These are phyloP conservation scores for Eurotiales sp. DNA, from an alignment of 2,329 filamentous ascomycete species.

Conservation along the genomic window DNA sequence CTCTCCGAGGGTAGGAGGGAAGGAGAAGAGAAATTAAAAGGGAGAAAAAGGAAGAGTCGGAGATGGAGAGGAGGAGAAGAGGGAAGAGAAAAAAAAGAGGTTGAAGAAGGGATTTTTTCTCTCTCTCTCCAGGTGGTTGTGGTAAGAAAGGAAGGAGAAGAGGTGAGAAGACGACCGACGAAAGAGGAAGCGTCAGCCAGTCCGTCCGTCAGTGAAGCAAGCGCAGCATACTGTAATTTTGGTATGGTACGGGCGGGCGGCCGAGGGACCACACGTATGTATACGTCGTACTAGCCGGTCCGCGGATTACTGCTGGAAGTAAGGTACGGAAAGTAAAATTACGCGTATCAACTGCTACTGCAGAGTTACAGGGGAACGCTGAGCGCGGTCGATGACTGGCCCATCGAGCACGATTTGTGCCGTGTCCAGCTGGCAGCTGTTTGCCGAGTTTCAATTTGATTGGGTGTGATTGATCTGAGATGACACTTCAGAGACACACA, in stretches of 20 bases:
- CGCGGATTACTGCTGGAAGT: no score
- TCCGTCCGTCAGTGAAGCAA: no score
- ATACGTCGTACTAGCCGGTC: no score
- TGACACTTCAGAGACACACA: not conserved
- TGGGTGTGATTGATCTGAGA: not conserved
- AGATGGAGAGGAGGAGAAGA: conserved; percentile 24
- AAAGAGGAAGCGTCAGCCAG: not conserved
- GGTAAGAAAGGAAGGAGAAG: conserved; percentile 32
- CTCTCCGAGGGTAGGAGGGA: conserved; percentile 37
- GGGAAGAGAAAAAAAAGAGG: conserved; percentile 30
- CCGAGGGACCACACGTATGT: no score
- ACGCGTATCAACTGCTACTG: no score
- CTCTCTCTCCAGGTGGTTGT: conserved; percentile 42
- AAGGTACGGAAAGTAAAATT: no score
- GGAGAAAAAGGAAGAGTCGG: conserved; percentile 17
- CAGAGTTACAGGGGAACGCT: conserved; percentile 12
- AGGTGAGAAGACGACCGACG: conserved; percentile 16
- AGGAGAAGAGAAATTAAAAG: not conserved
- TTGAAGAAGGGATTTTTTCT: conserved; percentile 31
- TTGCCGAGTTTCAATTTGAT: not conserved
- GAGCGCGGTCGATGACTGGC: conserved; percentile 13
- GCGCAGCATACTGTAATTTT: no score
- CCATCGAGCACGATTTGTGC: conserved; percentile 2
- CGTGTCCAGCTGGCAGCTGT: not conserved
- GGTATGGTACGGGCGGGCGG: conserved; percentile 6